These are phyloP conservation scores for Arthrobotrys pseudoclavata DNA, from an alignment of 2,329 filamentous ascomycete species.

Conservation along the genomic window DNA sequence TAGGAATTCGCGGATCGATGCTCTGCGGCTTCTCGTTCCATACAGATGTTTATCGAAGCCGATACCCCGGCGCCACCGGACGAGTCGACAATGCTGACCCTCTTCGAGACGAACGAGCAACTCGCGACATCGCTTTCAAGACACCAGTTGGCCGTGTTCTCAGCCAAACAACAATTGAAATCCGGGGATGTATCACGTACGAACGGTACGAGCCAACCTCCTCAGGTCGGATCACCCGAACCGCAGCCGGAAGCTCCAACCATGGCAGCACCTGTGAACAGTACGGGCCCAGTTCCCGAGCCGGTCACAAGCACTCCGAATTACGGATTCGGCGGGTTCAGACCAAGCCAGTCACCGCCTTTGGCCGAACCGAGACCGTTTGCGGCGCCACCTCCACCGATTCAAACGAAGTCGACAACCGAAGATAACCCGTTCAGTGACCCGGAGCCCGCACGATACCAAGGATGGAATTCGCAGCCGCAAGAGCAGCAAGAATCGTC, in stretches of 20 bases:
- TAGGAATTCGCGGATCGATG: conserved; percentile 89
- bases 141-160: conserved; percentile 80
- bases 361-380: conserved; percentile 25
- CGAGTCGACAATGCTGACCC: conserved; percentile 90
- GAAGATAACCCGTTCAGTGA: conserved; percentile 53
- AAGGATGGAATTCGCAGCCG: conserved; percentile 32
- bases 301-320: conserved; percentile 25
- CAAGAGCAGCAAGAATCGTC: conserved; percentile 15
- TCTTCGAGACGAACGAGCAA: conserved; percentile 96
- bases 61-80: conserved; percentile 80
- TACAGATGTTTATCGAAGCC: conserved; percentile 87
- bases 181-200: conserved; percentile 37
- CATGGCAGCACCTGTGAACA: conserved; percentile 26
- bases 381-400: conserved; percentile 32
- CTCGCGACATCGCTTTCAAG: conserved; percentile 84
- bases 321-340: conserved; percentile 50
- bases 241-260: conserved; percentile 38
- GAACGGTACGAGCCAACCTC: conserved; percentile 40
- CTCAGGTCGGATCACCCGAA: conserved; percentile 40
- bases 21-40: conserved; percentile 80
- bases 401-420: conserved; percentile 10
- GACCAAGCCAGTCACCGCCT: conserved; percentile 40
- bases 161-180: conserved; percentile 47
- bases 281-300: conserved; percentile 33
- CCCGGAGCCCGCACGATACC: conserved; percentile 29